Percentiles rank a stretch among this genome's conserved stretches.
These are phyloP conservation scores for Cladophialophora carrionii DNA, from an alignment of 2,329 filamentous ascomycete species.

Conservation along the genomic window DNA sequence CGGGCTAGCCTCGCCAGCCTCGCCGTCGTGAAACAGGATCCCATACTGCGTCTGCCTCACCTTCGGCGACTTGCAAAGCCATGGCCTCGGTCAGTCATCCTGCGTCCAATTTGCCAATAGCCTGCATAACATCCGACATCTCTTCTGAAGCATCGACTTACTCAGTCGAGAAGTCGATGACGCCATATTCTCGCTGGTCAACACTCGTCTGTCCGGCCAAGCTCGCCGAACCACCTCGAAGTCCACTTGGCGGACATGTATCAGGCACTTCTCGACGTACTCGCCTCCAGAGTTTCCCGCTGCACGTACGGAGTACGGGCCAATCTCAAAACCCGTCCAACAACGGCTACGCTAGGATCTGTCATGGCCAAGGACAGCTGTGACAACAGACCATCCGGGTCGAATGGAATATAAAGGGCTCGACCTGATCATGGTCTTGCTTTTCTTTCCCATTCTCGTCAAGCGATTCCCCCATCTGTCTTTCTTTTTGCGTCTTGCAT, in stretches of 20 bases:
- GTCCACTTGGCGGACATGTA: conserved; percentile 22
- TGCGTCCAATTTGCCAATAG: conserved; percentile 19
- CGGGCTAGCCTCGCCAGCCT: conserved; percentile 5
- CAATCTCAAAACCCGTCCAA: not conserved
- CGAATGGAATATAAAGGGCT: conserved; percentile 21
- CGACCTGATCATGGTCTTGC: not conserved
- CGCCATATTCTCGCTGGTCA: conserved; percentile 10
- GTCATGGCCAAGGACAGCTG: not conserved
- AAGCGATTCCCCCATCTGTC: conserved; percentile 11
- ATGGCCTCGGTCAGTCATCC: conserved; percentile 13
- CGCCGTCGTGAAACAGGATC: conserved; percentile 21
- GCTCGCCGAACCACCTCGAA: conserved; percentile 4
- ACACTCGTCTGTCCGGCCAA: conserved; percentile 17
- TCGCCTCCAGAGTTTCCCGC: conserved; percentile 30
- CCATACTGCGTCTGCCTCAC: conserved; percentile 28
- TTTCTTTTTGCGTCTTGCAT: conserved; percentile 12
- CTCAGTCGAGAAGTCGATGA: conserved; percentile 15
- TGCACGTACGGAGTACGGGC: conserved; percentile 12
- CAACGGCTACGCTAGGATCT: conserved; percentile 1
- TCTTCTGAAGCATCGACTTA: conserved; percentile 11
- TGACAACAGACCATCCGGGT: not conserved
- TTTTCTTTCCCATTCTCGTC: conserved; percentile 10
- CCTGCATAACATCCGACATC: not conserved
- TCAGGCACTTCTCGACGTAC: conserved; percentile 21
- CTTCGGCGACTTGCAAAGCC: conserved; percentile 8